These are phyloP conservation scores for Osmanthus fragrans DNA, from an alignment of 257 asterid species.

Conservation along the genomic window DNA sequence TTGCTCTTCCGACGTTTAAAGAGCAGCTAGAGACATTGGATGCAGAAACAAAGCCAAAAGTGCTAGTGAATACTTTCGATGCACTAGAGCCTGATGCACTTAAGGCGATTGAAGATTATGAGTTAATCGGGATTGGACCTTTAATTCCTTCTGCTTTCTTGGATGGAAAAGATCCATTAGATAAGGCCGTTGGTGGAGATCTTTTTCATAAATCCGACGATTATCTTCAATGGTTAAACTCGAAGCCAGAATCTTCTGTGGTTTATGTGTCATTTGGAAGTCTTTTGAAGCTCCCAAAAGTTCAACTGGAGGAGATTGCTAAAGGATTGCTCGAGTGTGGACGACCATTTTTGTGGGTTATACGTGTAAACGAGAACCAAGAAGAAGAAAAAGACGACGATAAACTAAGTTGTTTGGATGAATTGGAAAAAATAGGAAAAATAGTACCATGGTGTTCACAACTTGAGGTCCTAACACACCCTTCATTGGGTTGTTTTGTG, in stretches of 20 bases:
- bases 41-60: constrained; percentile 30
- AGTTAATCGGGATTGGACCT: constrained; percentile 51
- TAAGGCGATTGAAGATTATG: constrained; percentile 29
- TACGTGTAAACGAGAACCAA: constrained; percentile 18
- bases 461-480: constrained; percentile 52
- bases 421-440: constrained; percentile 37
- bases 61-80: constrained; percentile 57
- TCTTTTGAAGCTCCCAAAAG: constrained; percentile 17
- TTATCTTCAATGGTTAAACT: constrained; percentile 43
- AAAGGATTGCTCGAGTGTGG: constrained; percentile 31
- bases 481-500: constrained; percentile 54
- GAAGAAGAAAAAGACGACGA: constrained; percentile 20
- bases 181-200: constrained; percentile 39
- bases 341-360: constrained; percentile 69
- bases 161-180: constrained; percentile 28
- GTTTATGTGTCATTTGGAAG: constrained; percentile 73
- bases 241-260: constrained; percentile 38
- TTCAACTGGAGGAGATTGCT: constrained; percentile 58
- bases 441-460: constrained; percentile 68
- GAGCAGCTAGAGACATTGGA: constrained; percentile 47
- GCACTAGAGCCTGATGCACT: constrained; percentile 40
- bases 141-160: constrained; percentile 49
- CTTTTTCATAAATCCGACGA: constrained; percentile 40
- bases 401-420: constrained; percentile 26
- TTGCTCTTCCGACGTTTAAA: constrained; percentile 33